Evolutionary conservation across 2,329 filamentous ascomycete species (phyloP).

Genomic region (Rhytidhysteron rufulum): DNA sequence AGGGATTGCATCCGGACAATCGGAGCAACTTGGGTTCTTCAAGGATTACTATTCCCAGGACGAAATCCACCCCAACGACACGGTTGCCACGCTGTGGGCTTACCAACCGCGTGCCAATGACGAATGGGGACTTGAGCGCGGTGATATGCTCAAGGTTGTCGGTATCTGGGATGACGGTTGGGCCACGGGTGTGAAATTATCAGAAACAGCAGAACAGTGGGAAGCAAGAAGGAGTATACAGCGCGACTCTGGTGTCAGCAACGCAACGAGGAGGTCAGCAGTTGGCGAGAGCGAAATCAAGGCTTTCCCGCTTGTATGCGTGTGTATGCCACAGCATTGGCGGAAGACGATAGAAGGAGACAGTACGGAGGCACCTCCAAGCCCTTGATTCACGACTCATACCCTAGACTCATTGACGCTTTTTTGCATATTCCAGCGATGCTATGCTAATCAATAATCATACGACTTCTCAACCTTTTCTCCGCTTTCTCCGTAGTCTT

Average conservation of each 20-base stretch:
- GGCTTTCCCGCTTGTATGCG: slow-evolving; percentile 93
- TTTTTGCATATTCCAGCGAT: too few species aligned
- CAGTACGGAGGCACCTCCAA: slow-evolving; percentile 20
- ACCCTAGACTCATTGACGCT: neutral
- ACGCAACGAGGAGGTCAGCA: slow-evolving; percentile 54
- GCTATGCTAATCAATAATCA: too few species aligned
- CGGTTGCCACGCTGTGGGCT: slow-evolving; percentile 89
- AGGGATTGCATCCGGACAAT: slow-evolving; percentile 81
- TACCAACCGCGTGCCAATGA: slow-evolving; percentile 92
- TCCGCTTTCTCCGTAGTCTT: neutral
- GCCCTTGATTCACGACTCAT: neutral
- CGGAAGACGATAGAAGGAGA: slow-evolving; percentile 94
- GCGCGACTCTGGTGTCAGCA: slow-evolving; percentile 89
- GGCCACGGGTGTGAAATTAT: slow-evolving; percentile 85
- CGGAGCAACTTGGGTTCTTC: slow-evolving; percentile 92
- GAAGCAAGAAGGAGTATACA: slow-evolving; percentile 71
- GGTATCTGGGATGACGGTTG: slow-evolving; percentile 99
- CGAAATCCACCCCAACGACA: slow-evolving; percentile 87
- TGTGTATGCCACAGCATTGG: slow-evolving; percentile 95
- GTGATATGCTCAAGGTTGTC: slow-evolving; percentile 96
- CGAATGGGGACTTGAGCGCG: slow-evolving; percentile 88
- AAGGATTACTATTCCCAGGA: slow-evolving; percentile 99
- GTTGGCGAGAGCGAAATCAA: slow-evolving; percentile 74
- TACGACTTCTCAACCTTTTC: too few species aligned
- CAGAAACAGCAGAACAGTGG: slow-evolving; percentile 85